Evolutionary conservation across 306 rosid species (phyloP).

Genomic region (Prunus mongolica): DNA sequence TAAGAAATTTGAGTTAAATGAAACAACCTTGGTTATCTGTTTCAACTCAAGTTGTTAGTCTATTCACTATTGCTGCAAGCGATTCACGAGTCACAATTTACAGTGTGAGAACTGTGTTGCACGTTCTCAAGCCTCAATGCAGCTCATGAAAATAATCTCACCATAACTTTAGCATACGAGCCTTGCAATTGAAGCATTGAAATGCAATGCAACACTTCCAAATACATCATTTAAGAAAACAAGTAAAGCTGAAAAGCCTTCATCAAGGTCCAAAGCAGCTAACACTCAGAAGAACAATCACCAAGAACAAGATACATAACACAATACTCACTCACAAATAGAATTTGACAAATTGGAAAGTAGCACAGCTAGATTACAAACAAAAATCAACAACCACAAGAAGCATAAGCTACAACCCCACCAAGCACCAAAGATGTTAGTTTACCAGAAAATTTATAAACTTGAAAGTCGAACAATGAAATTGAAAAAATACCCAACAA

Average conservation of each 20-base stretch:
- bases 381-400: not conserved
- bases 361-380: not conserved
- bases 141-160: not conserved
- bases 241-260: not conserved
- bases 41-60: not conserved
- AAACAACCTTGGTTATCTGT: not conserved
- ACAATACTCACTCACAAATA: not conserved
- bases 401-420: not conserved
- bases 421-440: not conserved
- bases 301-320: not conserved
- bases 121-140: not conserved
- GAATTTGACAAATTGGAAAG: not conserved
- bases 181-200: not conserved
- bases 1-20: not conserved
- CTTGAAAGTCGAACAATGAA: not conserved
- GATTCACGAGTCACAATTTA: not conserved
- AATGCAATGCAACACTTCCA: not conserved
- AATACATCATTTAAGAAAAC: not conserved
- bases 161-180: not conserved
- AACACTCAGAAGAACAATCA: not conserved
- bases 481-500: not conserved
- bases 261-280: not conserved
- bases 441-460: not conserved
- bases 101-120: not conserved
- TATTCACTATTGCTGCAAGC: not conserved